Base-by-base conservation (phyloP, 371 early-diverging fungal genomes). In the Rhizopus stolonifer region DNA sequence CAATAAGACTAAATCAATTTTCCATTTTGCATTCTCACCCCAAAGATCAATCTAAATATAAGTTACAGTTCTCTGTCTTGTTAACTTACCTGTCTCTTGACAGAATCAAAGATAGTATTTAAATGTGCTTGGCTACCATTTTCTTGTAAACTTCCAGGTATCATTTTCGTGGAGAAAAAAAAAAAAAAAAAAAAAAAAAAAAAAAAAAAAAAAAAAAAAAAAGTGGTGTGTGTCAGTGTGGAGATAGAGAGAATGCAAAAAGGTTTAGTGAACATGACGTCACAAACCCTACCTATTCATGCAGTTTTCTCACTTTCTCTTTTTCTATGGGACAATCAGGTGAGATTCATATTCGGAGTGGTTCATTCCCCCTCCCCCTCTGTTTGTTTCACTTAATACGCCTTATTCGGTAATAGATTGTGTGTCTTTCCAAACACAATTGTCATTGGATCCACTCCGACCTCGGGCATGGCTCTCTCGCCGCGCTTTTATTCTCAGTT, bases 21-120 rank as follows among this genome's bases (percentile, higher is more conserved):
- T 69, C 69, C 69, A 69, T 32, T 65, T 65, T 23, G 69, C 69
- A 55, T 65, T 56, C 45, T 69, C 69, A 24, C 69, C 69, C 69
- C 69, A 69, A 46, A 60, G 58, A 44, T 64, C 61, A 64, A 68
- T 61, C 68, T 34, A 26, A 17, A 50, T 34, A 51, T 29, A 15
- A 19, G 6, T 11, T n/a, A n/a, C n/a, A n/a, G n/a, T n/a, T n/a
- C n/a, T n/a, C n/a, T n/a, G n/a, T n/a, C n/a, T n/a, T n/a, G n/a
- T n/a, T n/a, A n/a, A 17, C 19, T 53, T 42, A 62, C 63, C 46
- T 62, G 63, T 57, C 42, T 52, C 25, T 57, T 54, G 8, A 62
- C 54, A 11, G 63, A 62, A 13, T 62, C 54, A 54, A 62, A 62
- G 11, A 62, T 62, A 21, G 25, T 56, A 43, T 61, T 57, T 24